Percentiles rank a stretch among this genome's conserved stretches.
Conservation (phyloP, 495 filamentous ascomycete species). For the Trypethelium eluteriae region DNA sequence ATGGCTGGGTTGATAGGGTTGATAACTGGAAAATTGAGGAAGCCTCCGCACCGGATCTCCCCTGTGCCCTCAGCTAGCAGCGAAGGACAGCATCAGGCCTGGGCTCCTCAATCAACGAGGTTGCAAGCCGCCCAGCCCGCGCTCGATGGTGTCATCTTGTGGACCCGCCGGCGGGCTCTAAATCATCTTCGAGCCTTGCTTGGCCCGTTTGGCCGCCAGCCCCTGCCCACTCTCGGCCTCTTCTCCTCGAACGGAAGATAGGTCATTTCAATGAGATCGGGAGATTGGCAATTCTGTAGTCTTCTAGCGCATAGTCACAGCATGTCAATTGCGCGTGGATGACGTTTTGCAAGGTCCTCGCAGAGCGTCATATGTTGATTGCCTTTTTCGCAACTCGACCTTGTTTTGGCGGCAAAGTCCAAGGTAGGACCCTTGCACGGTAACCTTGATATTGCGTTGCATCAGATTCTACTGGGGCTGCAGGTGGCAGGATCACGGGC, state of each 20-base stretch:
- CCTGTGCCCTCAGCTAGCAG: background rate
- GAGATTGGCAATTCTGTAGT: background rate
- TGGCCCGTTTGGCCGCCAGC: background rate
- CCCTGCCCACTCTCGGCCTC: background rate
- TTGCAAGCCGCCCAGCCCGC: background rate
- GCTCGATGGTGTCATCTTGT: slow-evolving; percentile 6
- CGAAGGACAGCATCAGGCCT: background rate
- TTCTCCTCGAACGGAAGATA: background rate
- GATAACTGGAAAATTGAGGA: background rate
- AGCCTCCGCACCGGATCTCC: background rate
- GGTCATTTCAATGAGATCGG: background rate
- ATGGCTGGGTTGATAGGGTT: background rate
- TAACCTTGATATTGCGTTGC: background rate
- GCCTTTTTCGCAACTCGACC: slow-evolving; percentile 2
- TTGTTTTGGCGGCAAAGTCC: background rate
- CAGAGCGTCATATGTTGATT: slow-evolving; percentile 9
- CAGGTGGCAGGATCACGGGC: background rate
- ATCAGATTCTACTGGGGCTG: background rate
- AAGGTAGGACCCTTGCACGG: too few relatives aligned
- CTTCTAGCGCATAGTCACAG: background rate
- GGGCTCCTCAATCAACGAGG: background rate
- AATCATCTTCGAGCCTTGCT: background rate
- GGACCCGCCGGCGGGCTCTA: too few relatives aligned
- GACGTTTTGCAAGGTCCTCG: background rate
- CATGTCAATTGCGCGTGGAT: background rate